Base-by-base conservation (phyloP, 805 yeast species). In the Kodamaea nitidulidarum region DNA sequence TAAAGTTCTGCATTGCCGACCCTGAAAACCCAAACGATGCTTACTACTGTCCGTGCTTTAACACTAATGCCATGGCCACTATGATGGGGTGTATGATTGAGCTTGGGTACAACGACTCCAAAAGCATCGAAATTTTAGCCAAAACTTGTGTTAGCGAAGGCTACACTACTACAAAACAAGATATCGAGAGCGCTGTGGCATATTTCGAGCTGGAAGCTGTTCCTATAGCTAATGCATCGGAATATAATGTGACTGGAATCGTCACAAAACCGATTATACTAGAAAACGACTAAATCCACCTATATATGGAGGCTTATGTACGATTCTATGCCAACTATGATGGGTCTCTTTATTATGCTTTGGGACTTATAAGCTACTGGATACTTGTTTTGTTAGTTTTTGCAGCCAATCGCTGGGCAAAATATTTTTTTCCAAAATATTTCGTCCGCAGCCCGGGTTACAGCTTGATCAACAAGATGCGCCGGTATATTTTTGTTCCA, bases 401-500 rank as follows among this genome's bases (percentile, higher is more conserved):
- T 1, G 41, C 38, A 4, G 10, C 34, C 24, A 31, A 30, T 20
- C 45, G 47, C 39, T 49, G 49, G 50, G 28, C 38, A 18, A 41
- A 38, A 14, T 18, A 34, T 11, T 40, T 49, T 22, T 36, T 65
- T 22, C 80, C 80, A 28, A 15, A 18, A 17, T 12, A 7, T 9
- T 38, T 38, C 21, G 32, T 38, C 4, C 28, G 41, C 15, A 9
- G 32, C 24, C 12, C 11, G 22, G 28, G 27, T 4, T 3, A 4
- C 20, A n/a, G 21, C 3, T 11, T 55, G 4, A 41, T 63, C 3
- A 68, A 63, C 35, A 40, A 52, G 47, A 44, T 64, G 35, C 55
- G 75, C 44, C 56, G 57, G 9, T 46, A 54, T 20, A 29, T 73
- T 5, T 52, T 67, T 0, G 44, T 67, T 3, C 77, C 78, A 14